phyloP scores from a whole-genome alignment of 495 filamentous ascomycete genomes.

The Aspergillus sclerotiicarbonarius region DNA sequence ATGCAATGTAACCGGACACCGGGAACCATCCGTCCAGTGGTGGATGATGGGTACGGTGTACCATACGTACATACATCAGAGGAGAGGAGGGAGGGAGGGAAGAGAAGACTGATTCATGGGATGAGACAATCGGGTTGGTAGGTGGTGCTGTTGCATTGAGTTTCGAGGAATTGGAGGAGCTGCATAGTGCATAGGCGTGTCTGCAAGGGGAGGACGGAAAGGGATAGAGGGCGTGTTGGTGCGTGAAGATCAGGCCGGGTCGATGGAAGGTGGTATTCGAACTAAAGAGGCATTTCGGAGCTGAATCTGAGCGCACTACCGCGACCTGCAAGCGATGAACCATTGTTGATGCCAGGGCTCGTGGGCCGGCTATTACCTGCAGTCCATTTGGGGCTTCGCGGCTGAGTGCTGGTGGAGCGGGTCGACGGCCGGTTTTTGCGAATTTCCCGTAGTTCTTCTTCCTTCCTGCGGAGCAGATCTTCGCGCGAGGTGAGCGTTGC shows the following conservation, averaged over 20 bases:
- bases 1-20: background rate
- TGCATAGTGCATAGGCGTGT: background rate
- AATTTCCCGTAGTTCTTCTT: constrained; percentile 60
- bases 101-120: background rate
- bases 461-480: constrained; percentile 54
- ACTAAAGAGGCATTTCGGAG: constrained; percentile 36
- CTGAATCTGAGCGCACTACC: constrained; percentile 43
- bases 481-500: constrained; percentile 36
- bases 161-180: background rate
- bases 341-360: constrained; percentile 40
- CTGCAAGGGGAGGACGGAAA: background rate
- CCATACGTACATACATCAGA: background rate
- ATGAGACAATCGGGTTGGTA: background rate
- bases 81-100: background rate
- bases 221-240: background rate
- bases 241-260: background rate
- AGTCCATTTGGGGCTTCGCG: constrained; percentile 44
- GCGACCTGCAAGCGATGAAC: constrained; percentile 29
- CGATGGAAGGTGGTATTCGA: background rate
- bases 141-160: background rate
- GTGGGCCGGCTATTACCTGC: constrained; percentile 40
- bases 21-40: background rate
- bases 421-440: constrained; percentile 48
- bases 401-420: constrained; percentile 46
- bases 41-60: background rate